These are phyloP conservation scores for Pichia sp. DNA, from an alignment of 1,139 yeast species.

Conservation along the genomic window DNA sequence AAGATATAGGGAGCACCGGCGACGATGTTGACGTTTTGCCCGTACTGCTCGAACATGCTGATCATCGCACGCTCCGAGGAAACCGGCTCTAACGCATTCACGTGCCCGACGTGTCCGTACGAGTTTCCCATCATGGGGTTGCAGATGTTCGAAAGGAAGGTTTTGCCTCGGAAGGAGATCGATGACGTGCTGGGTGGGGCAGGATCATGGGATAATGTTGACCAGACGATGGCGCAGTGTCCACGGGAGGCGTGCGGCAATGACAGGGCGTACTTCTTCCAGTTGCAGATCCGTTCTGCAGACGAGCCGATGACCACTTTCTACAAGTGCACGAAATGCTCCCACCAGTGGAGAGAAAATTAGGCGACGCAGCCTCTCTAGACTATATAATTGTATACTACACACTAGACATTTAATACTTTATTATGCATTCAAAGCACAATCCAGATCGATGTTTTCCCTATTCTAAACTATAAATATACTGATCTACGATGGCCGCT, in stretches of 20 bases:
- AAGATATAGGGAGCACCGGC: background rate
- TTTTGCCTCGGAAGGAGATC: constrained; percentile 79
- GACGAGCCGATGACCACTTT: constrained; percentile 96
- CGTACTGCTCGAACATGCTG: constrained; percentile 87
- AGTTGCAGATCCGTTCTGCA: constrained; percentile 89
- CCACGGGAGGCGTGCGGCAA: constrained; percentile 83
- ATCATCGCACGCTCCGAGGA: constrained; percentile 43
- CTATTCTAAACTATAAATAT: too few species aligned
- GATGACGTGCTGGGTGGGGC: constrained; percentile 97
- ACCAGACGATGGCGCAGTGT: constrained; percentile 84
- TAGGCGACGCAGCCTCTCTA: constrained; percentile 28
- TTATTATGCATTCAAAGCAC: too few species aligned
- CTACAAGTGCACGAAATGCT: constrained; percentile 88
- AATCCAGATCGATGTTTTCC: too few species aligned
- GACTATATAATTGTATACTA: background rate
- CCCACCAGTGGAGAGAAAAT: constrained; percentile 96
- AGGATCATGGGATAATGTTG: constrained; percentile 99
- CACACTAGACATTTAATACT: background rate
- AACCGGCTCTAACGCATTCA: constrained; percentile 45
- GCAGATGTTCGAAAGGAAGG: constrained; percentile 80
- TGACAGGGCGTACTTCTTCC: constrained; percentile 93
- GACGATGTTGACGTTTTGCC: constrained; percentile 85
- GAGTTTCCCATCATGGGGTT: constrained; percentile 82
- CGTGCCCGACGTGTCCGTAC: constrained; percentile 93
- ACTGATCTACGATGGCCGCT: too few species aligned